Conservation (phyloP, 495 filamentous ascomycete genomes). For the Aspergillus nanangensis region DNA sequence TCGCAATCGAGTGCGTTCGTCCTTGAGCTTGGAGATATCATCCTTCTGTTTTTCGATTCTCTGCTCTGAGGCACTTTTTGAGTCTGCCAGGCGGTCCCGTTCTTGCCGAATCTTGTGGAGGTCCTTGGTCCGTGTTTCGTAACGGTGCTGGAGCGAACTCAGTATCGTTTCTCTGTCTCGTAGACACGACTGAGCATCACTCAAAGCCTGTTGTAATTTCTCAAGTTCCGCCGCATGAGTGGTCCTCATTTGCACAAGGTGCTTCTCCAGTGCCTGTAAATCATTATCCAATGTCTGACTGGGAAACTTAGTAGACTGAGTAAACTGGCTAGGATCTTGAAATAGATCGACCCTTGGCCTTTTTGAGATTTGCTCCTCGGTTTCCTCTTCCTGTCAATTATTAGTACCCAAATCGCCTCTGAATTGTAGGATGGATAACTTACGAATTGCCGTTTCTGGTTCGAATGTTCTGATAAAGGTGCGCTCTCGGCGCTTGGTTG, state of each 20-base stretch:
- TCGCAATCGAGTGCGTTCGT: constrained; percentile 43
- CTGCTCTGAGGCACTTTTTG: constrained; percentile 23
- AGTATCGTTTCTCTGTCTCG: constrained; percentile 25
- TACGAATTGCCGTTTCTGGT: constrained; percentile 35
- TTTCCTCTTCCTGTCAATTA: constrained; percentile 24
- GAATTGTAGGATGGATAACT: too few relatives aligned
- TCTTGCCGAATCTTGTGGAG: constrained; percentile 35
- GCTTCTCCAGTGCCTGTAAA: constrained; percentile 28
- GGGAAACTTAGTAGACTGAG: constrained; percentile 27
- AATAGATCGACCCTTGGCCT: constrained; percentile 27
- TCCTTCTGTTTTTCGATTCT: constrained; percentile 35
- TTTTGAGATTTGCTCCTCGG: constrained; percentile 24
- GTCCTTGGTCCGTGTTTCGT: constrained; percentile 35
- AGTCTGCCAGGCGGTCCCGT: constrained; percentile 21
- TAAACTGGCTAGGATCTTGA: constrained; percentile 30
- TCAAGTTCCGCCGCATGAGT: constrained; percentile 26
- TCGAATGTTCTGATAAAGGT: background rate
- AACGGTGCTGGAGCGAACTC: constrained; percentile 37
- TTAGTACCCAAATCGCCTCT: background rate
- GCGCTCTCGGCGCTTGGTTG: background rate
- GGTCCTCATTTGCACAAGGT: constrained; percentile 30
- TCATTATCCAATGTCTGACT: constrained; percentile 30
- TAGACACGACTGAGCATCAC: constrained; percentile 15
- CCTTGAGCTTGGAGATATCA: constrained; percentile 44
- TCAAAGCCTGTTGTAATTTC: constrained; percentile 23